phyloP scores from a whole-genome alignment of 805 yeast species.

The Nadsonia fulvescens region DNA sequence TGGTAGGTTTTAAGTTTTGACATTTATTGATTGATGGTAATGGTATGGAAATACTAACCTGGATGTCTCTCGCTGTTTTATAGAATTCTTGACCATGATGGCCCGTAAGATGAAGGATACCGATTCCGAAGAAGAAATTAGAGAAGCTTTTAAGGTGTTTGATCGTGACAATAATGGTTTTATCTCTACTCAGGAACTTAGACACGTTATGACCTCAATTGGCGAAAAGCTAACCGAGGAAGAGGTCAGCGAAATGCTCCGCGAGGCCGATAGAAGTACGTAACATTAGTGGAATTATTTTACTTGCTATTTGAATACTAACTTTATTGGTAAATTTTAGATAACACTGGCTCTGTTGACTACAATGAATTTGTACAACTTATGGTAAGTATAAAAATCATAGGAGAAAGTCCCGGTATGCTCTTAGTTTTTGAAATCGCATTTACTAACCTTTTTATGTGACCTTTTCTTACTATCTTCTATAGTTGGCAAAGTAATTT shows the following conservation, averaged over 20 bases:
- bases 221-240: slow-evolving; percentile 94
- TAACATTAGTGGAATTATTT: too few species aligned
- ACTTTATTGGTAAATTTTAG: too few species aligned
- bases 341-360: slow-evolving; percentile 90
- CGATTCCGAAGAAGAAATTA: slow-evolving; percentile 90
- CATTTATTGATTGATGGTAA: too few species aligned
- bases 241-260: slow-evolving; percentile 93
- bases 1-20: too few species aligned
- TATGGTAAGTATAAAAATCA: slow-evolving; percentile 26
- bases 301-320: too few species aligned
- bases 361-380: slow-evolving; percentile 91
- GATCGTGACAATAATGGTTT: slow-evolving; percentile 90
- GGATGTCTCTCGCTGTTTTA: too few species aligned
- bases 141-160: slow-evolving; percentile 95
- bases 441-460: too few species aligned
- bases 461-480: too few species aligned
- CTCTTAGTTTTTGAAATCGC: too few species aligned
- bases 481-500: too few species aligned
- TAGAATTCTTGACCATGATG: slow-evolving; percentile 72
- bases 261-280: slow-evolving; percentile 84
- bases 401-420: too few species aligned
- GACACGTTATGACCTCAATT: slow-evolving; percentile 91
- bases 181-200: slow-evolving; percentile 88
- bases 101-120: slow-evolving; percentile 89
- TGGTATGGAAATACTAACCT: too few species aligned